A percentile compares a stretch with the other conserved stretches of the same genome.
These are phyloP conservation scores for Asterionellopsis glacialis DNA, from an alignment of 108 stramenopile genomes.

Conservation along the genomic window DNA sequence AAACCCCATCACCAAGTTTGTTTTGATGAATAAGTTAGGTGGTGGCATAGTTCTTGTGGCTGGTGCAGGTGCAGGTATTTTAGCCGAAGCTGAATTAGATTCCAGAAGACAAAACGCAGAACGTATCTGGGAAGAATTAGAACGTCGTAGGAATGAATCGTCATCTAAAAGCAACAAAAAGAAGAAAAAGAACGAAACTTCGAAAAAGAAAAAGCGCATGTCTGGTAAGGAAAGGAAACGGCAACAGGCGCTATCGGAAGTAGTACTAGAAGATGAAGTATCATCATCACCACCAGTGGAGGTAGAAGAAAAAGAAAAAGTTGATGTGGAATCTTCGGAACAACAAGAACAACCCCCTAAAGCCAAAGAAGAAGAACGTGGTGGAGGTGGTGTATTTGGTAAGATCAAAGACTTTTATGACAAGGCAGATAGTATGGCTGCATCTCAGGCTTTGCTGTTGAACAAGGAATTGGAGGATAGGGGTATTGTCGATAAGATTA, in stretches of 20 bases:
- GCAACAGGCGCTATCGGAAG: conserved; percentile 62
- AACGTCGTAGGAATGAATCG: conserved; percentile 45
- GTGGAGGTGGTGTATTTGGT: conserved; percentile 51
- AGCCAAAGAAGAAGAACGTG: conserved; percentile 2
- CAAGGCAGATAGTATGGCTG: conserved; percentile 81
- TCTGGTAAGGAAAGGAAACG: conserved; percentile 64
- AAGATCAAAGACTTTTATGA: conserved; percentile 69
- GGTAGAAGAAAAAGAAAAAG: not conserved
- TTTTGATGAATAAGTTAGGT: conserved; percentile 74
- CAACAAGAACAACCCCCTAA: conserved; percentile 3
- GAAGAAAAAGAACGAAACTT: conserved; percentile 15
- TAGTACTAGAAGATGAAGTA: conserved; percentile 34
- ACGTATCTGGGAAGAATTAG: conserved; percentile 75
- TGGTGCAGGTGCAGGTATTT: conserved; percentile 51
- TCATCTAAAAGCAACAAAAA: conserved; percentile 1
- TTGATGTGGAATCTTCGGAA: conserved; percentile 5
- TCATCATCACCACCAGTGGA: not conserved
- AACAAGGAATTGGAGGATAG: conserved; percentile 85
- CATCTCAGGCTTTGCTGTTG: conserved; percentile 72
- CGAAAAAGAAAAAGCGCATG: conserved; percentile 35
- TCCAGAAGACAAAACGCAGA: conserved; percentile 65
- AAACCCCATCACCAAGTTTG: conserved; percentile 39
- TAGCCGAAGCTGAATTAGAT: conserved; percentile 66
- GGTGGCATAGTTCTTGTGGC: conserved; percentile 50
- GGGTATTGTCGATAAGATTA: conserved; percentile 83